These are phyloP conservation scores for Ophiocytium majus DNA, from an alignment of 352 stramenopile species.

Conservation along the genomic window DNA sequence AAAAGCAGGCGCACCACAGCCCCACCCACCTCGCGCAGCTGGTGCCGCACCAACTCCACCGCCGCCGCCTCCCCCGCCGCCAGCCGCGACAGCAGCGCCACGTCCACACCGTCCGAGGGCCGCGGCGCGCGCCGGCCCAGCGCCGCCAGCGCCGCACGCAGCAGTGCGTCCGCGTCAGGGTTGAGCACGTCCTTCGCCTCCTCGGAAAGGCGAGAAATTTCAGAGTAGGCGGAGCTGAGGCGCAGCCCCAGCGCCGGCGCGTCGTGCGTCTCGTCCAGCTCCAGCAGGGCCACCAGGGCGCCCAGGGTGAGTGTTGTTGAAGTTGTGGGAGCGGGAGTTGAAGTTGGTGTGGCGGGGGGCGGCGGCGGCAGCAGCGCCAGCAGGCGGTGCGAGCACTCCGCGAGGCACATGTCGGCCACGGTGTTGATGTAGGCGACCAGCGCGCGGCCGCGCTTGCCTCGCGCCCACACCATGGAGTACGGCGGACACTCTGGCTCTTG, in stretches of 20 bases:
- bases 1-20: too few relatives aligned
- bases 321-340: too few relatives aligned
- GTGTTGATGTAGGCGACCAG: not conserved
- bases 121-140: not conserved
- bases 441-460: not conserved
- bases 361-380: not conserved
- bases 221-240: not conserved
- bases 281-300: too few relatives aligned
- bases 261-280: not conserved
- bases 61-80: not conserved
- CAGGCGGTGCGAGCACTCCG: not conserved
- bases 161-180: not conserved
- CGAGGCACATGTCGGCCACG: not conserved
- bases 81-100: not conserved
- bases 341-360: too few relatives aligned
- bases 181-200: not conserved
- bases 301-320: too few relatives aligned
- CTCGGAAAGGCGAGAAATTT: not conserved
- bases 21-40: not conserved
- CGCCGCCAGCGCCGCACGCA: not conserved
- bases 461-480: not conserved
- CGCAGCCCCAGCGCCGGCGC: not conserved
- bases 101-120: not conserved
- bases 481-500: too few relatives aligned
- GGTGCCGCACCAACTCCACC: not conserved